Conservation (phyloP, 805 yeast species). For the Maudiozyma bulderi region DNA sequence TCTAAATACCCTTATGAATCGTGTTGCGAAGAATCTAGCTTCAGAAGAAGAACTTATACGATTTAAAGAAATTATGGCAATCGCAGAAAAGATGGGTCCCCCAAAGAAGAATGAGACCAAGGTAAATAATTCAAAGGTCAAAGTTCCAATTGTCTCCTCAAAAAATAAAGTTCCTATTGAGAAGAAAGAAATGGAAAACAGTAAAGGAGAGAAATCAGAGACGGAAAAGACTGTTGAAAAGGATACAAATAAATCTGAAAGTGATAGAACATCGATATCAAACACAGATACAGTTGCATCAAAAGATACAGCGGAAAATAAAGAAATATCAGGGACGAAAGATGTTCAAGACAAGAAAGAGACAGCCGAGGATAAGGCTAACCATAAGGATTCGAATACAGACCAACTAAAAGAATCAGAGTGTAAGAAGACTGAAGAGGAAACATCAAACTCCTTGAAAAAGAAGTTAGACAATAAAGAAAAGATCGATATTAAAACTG, state of each 20-base stretch:
- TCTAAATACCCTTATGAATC: constrained; percentile 64
- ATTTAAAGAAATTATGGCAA: constrained; percentile 71
- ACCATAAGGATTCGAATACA: too few relatives aligned
- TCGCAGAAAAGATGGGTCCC: constrained; percentile 67
- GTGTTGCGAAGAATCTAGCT: constrained; percentile 79
- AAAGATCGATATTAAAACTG: too few relatives aligned
- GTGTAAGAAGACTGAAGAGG: too few relatives aligned
- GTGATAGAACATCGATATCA: background rate
- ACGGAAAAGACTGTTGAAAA: background rate
- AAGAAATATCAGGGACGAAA: too few relatives aligned
- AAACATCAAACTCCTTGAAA: too few relatives aligned
- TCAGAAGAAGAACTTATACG: constrained; percentile 58
- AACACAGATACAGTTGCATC: too few relatives aligned
- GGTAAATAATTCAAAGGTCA: background rate
- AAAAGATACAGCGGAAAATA: too few relatives aligned
- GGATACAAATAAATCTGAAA: background rate
- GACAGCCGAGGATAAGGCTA: too few relatives aligned
- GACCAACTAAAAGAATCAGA: too few relatives aligned
- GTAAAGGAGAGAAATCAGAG: background rate
- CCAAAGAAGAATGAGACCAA: background rate
- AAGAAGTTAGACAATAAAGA: too few relatives aligned
- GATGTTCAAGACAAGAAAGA: too few relatives aligned
- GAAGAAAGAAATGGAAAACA: background rate
- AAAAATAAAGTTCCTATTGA: background rate
- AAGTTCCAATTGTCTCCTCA: background rate